These are phyloP conservation scores for Myrmaecium sp. DNA, from an alignment of 2,329 filamentous ascomycete genomes.

Conservation along the genomic window DNA sequence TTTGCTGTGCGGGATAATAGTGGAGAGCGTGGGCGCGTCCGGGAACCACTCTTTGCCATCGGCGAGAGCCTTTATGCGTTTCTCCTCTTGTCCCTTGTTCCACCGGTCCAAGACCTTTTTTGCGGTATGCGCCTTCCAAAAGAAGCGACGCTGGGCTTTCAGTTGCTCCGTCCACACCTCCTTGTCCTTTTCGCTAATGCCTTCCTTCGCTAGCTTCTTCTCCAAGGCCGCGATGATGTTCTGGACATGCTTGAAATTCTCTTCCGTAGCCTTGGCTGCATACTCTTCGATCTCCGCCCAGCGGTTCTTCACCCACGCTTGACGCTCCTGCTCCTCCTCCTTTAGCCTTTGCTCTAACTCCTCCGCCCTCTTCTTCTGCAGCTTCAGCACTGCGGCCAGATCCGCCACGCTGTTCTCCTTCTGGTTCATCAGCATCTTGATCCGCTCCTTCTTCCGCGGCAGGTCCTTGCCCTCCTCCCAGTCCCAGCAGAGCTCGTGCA, in stretches of 20 bases:
- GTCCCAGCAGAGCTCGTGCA: constrained; percentile 39
- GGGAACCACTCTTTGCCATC: not conserved
- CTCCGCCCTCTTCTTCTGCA: constrained; percentile 25
- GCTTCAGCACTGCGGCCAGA: constrained; percentile 36
- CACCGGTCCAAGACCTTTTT: not conserved
- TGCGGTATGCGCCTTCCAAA: not conserved
- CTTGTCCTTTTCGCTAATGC: no score
- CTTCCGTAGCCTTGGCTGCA: constrained; percentile 1
- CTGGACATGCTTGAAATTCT: not conserved
- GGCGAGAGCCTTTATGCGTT: not conserved
- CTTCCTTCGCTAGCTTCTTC: not conserved
- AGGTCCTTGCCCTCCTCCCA: constrained; percentile 17
- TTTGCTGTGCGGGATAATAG: no score
- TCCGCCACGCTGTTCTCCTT: constrained; percentile 47
- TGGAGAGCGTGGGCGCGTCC: no score
- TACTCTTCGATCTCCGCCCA: constrained; percentile 2
- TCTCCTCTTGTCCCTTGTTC: not conserved
- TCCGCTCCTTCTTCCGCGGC: constrained; percentile 31
- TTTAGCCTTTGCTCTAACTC: constrained; percentile 9
- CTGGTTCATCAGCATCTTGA: constrained; percentile 43
- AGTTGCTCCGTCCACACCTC: not conserved
- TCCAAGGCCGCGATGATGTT: not conserved
- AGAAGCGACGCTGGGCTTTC: not conserved
- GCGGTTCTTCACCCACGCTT: constrained; percentile 8
- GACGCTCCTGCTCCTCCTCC: constrained; percentile 8